Evolutionary conservation across 129 eudicot genomes (phyloP).

Genomic region (Centaurea solstitialis): DNA sequence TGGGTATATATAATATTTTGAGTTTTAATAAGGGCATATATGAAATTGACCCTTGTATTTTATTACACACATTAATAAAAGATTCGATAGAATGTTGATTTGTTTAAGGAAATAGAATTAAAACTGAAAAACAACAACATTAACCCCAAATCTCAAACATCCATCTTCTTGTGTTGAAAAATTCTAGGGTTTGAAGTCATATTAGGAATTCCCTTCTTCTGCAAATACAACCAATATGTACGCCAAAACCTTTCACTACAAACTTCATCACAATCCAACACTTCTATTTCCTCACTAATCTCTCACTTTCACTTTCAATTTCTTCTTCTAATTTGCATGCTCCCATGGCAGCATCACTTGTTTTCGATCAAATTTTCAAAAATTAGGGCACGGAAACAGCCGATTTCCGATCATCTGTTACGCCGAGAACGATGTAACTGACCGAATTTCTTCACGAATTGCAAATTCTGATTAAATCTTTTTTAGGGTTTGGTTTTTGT

Average conservation of each 20-base stretch:
- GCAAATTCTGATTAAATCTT: not conserved
- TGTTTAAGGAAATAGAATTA: too few relatives aligned
- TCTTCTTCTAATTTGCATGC: constrained; percentile 2
- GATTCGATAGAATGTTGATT: too few relatives aligned
- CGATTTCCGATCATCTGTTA: constrained; percentile 22
- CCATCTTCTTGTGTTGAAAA: not conserved
- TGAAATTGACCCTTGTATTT: too few relatives aligned
- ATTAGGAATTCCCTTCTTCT: constrained; percentile 5
- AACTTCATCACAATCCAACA: constrained; percentile 25
- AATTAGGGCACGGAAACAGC: constrained; percentile 41
- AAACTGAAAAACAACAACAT: not conserved
- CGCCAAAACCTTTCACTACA: constrained; percentile 19
- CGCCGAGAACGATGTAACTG: constrained; percentile 34
- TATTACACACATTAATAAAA: too few relatives aligned
- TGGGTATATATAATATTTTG: too few relatives aligned
- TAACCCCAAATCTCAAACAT: not conserved
- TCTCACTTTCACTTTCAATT: constrained; percentile 8
- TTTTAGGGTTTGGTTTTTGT: constrained; percentile 51
- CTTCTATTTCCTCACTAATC: constrained; percentile 4
- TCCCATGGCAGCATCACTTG: constrained; percentile 26
- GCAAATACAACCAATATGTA: constrained; percentile 20
- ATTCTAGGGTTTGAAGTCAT: constrained; percentile 8
- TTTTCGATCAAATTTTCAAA: constrained; percentile 17
- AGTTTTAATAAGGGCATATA: too few relatives aligned
- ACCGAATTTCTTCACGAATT: not conserved